Evolutionary conservation across 2,329 filamentous ascomycete species (phyloP), one percentile per base, ranked within the genome.

Genomic region (Parascedosporium putredinis): DNA sequence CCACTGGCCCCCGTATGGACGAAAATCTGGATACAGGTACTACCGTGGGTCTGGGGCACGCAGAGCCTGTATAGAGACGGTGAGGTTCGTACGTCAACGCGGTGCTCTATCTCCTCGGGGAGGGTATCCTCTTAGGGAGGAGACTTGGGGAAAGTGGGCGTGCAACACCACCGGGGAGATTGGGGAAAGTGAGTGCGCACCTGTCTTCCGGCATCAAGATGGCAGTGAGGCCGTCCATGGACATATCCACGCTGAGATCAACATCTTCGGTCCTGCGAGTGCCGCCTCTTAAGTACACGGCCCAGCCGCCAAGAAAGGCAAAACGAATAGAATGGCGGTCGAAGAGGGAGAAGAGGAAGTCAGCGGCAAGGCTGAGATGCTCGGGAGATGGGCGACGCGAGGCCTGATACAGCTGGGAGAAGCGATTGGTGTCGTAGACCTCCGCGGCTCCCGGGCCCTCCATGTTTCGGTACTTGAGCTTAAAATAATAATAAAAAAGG

Each of bases 241-340:
- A 23, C n/a, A 29, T 38, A 22, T 31, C 48, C 29, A 50, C 48
- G 40, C 27, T 45, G 34, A 50, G 31, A 45, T 50, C 48, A 29
- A 50, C 42, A 34, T 50, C 48, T 31, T 50, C 40, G 29, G 48
- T 50, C 40, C 31, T 16, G 27, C 48, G 48, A 14, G 16, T 23
- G 14, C 48, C 40, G 48, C 48, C 48, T 16, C 48, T 23, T 29
- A 50, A 34, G 48, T 50, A 50, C 25, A 50, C 40, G 48, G 48
- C 48, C 48, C 48, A 50, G 29, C 48, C 48, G 29, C 48, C 48
- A 14, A 50, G 40, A 40, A 50, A 50, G 40, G 48, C 48, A 40
- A 45, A 50, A 42, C 36, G 40, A 29, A 50, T n/a, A 8, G 40
- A 36, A 29, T 45, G 42, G 29, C 27, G 22, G n/a, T 40, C 22